Percentiles rank a stretch among this genome's conserved stretches.
These are phyloP conservation scores for Cydonia oblonga DNA, from an alignment of 331 rosid species.

Conservation along the genomic window DNA sequence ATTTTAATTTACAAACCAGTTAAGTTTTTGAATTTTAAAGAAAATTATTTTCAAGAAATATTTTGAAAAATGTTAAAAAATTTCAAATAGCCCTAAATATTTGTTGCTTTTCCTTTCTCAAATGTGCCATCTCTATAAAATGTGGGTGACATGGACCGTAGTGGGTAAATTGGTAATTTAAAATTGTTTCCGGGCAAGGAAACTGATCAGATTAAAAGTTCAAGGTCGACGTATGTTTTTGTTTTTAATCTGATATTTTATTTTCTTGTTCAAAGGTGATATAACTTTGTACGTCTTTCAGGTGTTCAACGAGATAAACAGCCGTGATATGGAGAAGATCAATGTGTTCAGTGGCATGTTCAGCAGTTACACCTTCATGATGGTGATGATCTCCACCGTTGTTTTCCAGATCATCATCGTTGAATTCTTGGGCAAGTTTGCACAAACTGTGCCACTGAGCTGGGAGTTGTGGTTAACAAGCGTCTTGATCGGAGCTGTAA, in stretches of 20 bases:
- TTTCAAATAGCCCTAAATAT: no score
- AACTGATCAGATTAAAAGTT: no score
- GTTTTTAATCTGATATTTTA: background rate
- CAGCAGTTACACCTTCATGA: constrained; percentile 45
- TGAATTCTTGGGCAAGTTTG: constrained; percentile 55
- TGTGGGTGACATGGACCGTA: rapidly evolving
- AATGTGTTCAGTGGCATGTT: constrained; percentile 54
- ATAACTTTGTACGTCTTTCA: background rate
- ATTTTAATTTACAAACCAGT: no score
- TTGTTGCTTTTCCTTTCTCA: background rate
- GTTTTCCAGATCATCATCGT: constrained; percentile 58
- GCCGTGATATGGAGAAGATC: constrained; percentile 89
- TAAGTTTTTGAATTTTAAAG: no score
- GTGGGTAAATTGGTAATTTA: background rate
- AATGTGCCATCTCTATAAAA: background rate
- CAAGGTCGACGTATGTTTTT: no score
- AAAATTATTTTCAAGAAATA: no score
- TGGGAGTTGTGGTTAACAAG: constrained; percentile 43
- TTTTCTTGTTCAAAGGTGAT: background rate
- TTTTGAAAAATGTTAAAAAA: no score
- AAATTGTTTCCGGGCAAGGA: no score
- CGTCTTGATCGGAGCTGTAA: constrained; percentile 48
- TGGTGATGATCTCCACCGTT: constrained; percentile 43
- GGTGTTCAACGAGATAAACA: constrained; percentile 82
- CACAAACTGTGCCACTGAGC: constrained; percentile 53